phyloP scores from a whole-genome alignment of 148 eudicot species.

The Silene conica region DNA sequence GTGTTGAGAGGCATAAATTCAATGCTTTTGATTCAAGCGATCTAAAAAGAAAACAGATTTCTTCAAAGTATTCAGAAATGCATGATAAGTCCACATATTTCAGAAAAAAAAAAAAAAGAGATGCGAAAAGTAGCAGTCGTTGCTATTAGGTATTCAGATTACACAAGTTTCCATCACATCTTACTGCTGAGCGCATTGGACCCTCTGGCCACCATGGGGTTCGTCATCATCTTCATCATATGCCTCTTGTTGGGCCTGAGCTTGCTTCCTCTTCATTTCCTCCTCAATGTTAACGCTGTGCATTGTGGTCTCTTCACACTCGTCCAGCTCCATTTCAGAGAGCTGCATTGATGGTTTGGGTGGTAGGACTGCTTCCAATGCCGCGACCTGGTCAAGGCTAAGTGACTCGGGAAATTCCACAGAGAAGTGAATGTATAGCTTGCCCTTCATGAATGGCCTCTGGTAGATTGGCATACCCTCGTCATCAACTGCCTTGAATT shows the following conservation, averaged over 20 bases:
- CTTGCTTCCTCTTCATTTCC: conserved; percentile 67
- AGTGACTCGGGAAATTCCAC: conserved; percentile 60
- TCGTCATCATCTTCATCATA: conserved; percentile 61
- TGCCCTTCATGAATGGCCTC: conserved; percentile 78
- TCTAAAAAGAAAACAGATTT: neutral
- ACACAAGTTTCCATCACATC: neutral
- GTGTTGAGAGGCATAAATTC: neutral
- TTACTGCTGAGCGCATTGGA: conserved; percentile 76
- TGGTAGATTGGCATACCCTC: conserved; percentile 79
- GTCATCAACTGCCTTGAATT: conserved; percentile 65
- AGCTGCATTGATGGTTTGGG: conserved; percentile 35
- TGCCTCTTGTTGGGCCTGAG: conserved; percentile 53
- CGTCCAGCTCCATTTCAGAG: conserved; percentile 67
- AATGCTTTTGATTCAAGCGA: neutral
- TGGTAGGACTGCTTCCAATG: conserved; percentile 56
- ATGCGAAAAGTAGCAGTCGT: neutral
- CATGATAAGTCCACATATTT: neutral
- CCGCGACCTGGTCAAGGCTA: conserved; percentile 44
- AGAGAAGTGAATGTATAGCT: conserved; percentile 60
- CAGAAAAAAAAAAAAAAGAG: neutral
- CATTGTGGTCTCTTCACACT: conserved; percentile 68
- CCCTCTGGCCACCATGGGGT: conserved; percentile 64
- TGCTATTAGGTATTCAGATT: neutral
- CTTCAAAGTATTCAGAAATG: neutral
- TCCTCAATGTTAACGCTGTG: conserved; percentile 69